Conservation (phyloP, 164 flowering plant species). For the Liriodendron chinense region DNA sequence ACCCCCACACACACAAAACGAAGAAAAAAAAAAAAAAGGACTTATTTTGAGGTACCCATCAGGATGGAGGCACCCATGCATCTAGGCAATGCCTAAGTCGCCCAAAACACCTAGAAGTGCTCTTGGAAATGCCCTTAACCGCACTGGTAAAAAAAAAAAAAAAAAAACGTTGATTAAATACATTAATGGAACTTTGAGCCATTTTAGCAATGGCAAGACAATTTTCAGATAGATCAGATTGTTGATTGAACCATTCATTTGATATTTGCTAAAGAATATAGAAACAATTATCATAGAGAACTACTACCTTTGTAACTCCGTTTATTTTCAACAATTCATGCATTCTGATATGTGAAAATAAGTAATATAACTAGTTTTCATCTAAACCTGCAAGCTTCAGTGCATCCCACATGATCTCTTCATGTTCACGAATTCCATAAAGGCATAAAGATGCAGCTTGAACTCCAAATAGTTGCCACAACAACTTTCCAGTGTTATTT, state of each 20-base stretch:
- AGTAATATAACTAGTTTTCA: not conserved
- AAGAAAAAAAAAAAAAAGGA: no score
- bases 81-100: no score
- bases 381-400: conserved; percentile 62
- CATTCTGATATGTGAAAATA: not conserved
- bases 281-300: not conserved
- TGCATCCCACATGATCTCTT: conserved; percentile 88
- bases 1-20: no score
- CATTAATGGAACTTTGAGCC: no score
- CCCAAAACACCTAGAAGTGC: no score
- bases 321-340: not conserved
- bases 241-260: not conserved
- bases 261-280: no score
- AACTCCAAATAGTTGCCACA: conserved; percentile 92
- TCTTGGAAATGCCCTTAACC: no score
- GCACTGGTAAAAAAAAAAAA: no score
- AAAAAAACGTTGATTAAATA: no score
- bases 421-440: conserved; percentile 85
- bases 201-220: not conserved
- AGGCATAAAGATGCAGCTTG: conserved; percentile 79
- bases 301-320: not conserved
- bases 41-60: no score
- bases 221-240: not conserved
- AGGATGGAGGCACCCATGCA: no score
- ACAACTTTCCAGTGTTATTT: conserved; percentile 92